These are phyloP conservation scores for Tricholoma flavovirens DNA, from an alignment of 768 basidiomycete species.

Conservation along the genomic window DNA sequence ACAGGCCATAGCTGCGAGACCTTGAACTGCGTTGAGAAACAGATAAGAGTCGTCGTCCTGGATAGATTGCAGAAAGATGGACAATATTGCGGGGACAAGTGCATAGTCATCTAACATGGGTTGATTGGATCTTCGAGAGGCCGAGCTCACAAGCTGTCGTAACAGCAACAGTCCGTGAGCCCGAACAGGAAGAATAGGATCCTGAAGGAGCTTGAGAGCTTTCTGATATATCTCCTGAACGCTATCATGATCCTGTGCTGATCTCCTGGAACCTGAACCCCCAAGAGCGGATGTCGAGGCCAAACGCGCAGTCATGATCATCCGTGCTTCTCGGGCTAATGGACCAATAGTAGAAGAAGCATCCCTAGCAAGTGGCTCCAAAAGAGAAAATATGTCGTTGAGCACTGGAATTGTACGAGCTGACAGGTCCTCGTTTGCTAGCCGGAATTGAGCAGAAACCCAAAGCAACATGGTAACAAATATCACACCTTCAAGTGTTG, in stretches of 20 bases:
- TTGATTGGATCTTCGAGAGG: constrained; percentile 14
- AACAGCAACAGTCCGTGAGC: constrained; percentile 87
- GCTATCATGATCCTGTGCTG: constrained; percentile 38
- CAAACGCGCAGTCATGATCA: constrained; percentile 78
- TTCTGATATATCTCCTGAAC: constrained; percentile 75
- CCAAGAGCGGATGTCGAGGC: constrained; percentile 47
- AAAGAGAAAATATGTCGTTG: constrained; percentile 61
- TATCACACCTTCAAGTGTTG: constrained; percentile 75
- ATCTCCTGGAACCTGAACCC: constrained; percentile 17
- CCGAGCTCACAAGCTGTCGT: constrained; percentile 61
- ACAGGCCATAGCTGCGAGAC: constrained; percentile 82
- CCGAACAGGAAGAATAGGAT: constrained; percentile 88
- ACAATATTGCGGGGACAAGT: constrained; percentile 75
- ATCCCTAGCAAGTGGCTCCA: constrained; percentile 52
- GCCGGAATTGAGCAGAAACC: constrained; percentile 1
- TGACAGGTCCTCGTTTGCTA: constrained; percentile 56
- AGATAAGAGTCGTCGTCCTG: constrained; percentile 96
- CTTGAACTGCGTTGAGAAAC: constrained; percentile 88
- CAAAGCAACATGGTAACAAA: background rate
- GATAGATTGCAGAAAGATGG: constrained; percentile 78
- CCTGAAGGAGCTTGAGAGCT: constrained; percentile 82
- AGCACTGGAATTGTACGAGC: constrained; percentile 57
- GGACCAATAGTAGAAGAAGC: constrained; percentile 43
- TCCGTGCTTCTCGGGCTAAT: constrained; percentile 70
- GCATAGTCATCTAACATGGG: constrained; percentile 42